phyloP scores from a whole-genome alignment of 495 filamentous ascomycete genomes.

The Penicillium lagena region DNA sequence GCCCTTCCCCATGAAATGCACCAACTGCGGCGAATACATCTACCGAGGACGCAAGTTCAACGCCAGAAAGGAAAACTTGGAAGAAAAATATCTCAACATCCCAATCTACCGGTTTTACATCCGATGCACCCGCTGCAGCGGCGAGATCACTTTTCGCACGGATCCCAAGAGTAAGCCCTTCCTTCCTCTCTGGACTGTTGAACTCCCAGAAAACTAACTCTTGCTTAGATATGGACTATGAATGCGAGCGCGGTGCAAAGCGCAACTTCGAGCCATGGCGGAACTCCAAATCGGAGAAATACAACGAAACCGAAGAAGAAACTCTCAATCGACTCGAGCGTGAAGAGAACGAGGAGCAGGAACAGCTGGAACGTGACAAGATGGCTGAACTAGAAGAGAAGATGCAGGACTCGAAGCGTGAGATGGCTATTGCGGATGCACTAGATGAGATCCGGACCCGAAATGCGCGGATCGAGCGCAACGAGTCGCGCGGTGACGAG shows the following conservation, averaged over 20 bases:
- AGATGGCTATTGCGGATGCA: slow-evolving; percentile 96
- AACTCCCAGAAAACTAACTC: background rate
- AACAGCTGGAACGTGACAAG: slow-evolving; percentile 54
- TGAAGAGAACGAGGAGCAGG: slow-evolving; percentile 55
- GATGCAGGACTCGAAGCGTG: slow-evolving; percentile 86
- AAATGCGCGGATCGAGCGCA: slow-evolving; percentile 80
- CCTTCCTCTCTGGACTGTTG: background rate
- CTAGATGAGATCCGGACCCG: slow-evolving; percentile 89
- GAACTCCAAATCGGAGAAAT: slow-evolving; percentile 38
- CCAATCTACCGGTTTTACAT: slow-evolving; percentile 94
- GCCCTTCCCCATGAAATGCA: slow-evolving; percentile 92
- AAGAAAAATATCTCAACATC: slow-evolving; percentile 86
- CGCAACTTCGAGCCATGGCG: slow-evolving; percentile 93
- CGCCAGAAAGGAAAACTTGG: slow-evolving; percentile 87
- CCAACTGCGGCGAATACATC: slow-evolving; percentile 89
- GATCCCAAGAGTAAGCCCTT: slow-evolving; percentile 70
- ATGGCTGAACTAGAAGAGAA: slow-evolving; percentile 79
- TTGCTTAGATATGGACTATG: slow-evolving; percentile 68
- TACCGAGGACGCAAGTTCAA: slow-evolving; percentile 97
- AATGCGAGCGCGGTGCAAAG: slow-evolving; percentile 79
- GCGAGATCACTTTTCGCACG: slow-evolving; percentile 90
- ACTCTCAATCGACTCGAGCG: slow-evolving; percentile 75
- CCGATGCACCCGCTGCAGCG: slow-evolving; percentile 81
- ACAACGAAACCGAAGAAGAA: slow-evolving; percentile 80
- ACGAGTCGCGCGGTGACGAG: slow-evolving; percentile 49